Conservation (phyloP, 179 eudicot species). For the Patellifolia procumbens region DNA sequence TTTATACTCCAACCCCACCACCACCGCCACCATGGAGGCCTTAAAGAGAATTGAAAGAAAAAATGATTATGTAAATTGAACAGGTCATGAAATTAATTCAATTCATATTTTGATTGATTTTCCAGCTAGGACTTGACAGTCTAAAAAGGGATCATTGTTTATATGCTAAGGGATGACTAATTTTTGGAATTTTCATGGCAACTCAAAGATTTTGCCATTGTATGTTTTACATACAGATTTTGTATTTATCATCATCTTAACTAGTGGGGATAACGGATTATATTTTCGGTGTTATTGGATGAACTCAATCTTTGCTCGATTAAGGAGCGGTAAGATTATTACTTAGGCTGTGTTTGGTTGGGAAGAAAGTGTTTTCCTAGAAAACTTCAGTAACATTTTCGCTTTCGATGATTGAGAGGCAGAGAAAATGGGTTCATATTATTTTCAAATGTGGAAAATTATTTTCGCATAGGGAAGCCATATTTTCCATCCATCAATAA, state of each 20-base stretch:
- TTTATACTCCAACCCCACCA: slow-evolving; percentile 62
- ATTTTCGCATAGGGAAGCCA: no score
- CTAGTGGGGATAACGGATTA: neutral
- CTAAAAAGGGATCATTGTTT: slow-evolving; percentile 10
- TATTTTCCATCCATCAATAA: no score
- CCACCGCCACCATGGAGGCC: slow-evolving; percentile 95
- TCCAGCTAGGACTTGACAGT: neutral
- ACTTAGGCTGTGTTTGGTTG: no score
- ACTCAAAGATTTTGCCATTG: neutral
- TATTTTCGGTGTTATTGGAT: neutral
- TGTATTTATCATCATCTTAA: neutral
- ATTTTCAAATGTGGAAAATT: no score
- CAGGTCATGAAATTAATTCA: neutral
- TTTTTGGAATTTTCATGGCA: neutral
- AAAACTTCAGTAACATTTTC: no score
- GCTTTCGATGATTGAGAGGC: no score
- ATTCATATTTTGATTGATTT: slow-evolving; percentile 1
- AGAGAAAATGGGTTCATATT: no score
- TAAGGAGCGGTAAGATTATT: no score
- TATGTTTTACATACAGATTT: neutral
- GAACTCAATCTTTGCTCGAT: no score
- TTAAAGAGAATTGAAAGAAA: slow-evolving; percentile 4
- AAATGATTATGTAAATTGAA: neutral
- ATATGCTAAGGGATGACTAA: neutral
- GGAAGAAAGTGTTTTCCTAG: no score